Evolutionary conservation across 163 green algal genomes (phyloP).

Genomic region (Trebouxiophyceae sp.): DNA sequence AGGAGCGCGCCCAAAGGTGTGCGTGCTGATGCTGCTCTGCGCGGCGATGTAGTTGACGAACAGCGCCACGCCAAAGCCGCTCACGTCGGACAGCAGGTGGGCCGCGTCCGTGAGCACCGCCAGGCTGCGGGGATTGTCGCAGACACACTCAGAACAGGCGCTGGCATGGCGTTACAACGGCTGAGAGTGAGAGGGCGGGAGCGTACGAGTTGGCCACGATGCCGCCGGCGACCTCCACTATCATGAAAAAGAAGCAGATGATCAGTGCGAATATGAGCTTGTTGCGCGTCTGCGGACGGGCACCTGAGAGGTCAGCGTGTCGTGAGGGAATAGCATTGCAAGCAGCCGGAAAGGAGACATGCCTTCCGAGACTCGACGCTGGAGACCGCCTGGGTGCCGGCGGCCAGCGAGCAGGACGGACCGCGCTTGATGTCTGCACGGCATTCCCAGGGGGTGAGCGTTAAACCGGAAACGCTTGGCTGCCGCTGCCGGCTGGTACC

Average conservation of each 20-base stretch:
- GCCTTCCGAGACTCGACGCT: no score
- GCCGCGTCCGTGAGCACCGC: slow-evolving; percentile 92
- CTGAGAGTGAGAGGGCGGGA: neutral
- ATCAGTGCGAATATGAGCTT: slow-evolving; percentile 67
- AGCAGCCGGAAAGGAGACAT: no score
- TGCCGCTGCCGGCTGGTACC: no score
- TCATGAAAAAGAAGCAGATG: slow-evolving; percentile 77
- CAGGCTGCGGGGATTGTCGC: slow-evolving; percentile 49
- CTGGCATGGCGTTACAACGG: no score
- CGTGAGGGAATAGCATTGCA: no score
- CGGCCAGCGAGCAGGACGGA: neutral
- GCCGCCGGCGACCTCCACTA: slow-evolving; percentile 66
- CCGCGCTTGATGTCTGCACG: neutral
- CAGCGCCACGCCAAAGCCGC: slow-evolving; percentile 73
- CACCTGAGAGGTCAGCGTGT: no score
- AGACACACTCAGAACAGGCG: neutral
- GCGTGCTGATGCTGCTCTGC: slow-evolving; percentile 37
- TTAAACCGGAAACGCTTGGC: no score
- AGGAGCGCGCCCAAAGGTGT: slow-evolving; percentile 51
- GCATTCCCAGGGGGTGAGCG: no score
- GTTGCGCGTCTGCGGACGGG: neutral
- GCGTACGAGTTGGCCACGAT: slow-evolving; percentile 55
- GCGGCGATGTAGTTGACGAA: slow-evolving; percentile 61
- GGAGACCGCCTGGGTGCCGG: no score
- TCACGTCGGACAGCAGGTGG: slow-evolving; percentile 89